phyloP scores from a whole-genome alignment of 805 yeast species.

The Metschnikowia vanudenii region DNA sequence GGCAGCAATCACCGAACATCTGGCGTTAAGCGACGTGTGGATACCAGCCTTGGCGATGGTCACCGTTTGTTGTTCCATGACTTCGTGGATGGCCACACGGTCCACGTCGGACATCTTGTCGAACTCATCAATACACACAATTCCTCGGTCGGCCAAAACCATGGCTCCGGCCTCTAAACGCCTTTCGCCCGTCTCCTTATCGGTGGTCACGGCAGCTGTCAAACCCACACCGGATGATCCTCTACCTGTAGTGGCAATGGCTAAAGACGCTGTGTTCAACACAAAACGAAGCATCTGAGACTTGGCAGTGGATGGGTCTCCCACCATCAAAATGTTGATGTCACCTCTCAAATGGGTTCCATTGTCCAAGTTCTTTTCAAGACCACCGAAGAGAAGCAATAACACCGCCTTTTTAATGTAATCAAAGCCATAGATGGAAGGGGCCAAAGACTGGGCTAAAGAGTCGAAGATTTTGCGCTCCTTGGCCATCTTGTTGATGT shows the following conservation, averaged over 20 bases:
- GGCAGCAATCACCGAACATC: slow-evolving; percentile 96
- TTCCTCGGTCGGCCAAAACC: slow-evolving; percentile 96
- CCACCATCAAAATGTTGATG: slow-evolving; percentile 92
- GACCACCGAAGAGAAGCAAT: slow-evolving; percentile 89
- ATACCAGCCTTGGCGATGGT: slow-evolving; percentile 98
- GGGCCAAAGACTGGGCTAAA: slow-evolving; percentile 85
- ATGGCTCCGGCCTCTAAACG: slow-evolving; percentile 98
- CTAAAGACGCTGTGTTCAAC: slow-evolving; percentile 89
- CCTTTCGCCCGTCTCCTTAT: slow-evolving; percentile 95
- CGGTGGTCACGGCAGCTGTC: slow-evolving; percentile 97
- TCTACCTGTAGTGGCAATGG: slow-evolving; percentile 97
- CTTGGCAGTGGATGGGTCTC: slow-evolving; percentile 98
- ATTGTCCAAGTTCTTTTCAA: slow-evolving; percentile 87
- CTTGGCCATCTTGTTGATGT: slow-evolving; percentile 75
- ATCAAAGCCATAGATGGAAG: slow-evolving; percentile 92
- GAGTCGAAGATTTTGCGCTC: slow-evolving; percentile 71
- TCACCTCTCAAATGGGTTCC: slow-evolving; percentile 99
- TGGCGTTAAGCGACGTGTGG: slow-evolving; percentile 92
- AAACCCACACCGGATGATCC: slow-evolving; percentile 99
- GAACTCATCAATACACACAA: slow-evolving; percentile 97
- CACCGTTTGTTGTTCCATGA: slow-evolving; percentile 99
- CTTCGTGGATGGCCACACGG: slow-evolving; percentile 98
- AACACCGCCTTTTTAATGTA: slow-evolving; percentile 88
- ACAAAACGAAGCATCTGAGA: slow-evolving; percentile 94
- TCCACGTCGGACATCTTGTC: slow-evolving; percentile 97